Evolutionary conservation across 768 basidiomycete genomes (phyloP), one percentile per base, ranked within the genome.

Genomic region (Serpula lacrymans): DNA sequence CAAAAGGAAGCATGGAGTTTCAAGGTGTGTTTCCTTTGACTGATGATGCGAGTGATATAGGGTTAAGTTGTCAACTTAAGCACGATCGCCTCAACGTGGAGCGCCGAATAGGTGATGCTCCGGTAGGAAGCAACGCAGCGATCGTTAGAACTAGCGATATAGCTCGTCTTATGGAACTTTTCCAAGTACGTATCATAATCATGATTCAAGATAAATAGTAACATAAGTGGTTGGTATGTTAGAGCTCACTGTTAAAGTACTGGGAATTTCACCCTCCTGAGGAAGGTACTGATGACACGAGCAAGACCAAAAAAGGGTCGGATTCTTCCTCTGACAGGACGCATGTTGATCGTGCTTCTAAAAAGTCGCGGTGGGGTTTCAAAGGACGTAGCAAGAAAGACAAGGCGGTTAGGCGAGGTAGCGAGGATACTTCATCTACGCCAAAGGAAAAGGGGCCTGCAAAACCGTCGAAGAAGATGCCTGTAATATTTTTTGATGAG

Each of bases 401-500:
- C 11, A 54, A 51, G 21, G 55, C 57, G 5, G 55, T 54, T n/a
- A 20, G 37, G 56, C 66, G 47, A 41, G 50, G 31, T 42, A 68
- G 48, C 59, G 53, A 48, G 13, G 56, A 59, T 38, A 37, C 55
- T 47, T 60, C 60, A n/a, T 64, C 62, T 28, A 53, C 51, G 20
- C 25, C 37, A 2, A 42, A 38, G 28, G 62, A 55, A 36, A 55
- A 59, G 40, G 59, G 59, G 4, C 46, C 55, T 13, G 69, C 61
- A 40, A 69, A 63, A 42, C 64, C 60, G 10, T 30, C 46, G 43
- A 91, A 90, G 69, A 83, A 78, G 62, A 77, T 84, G 55, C 86
- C 86, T 1, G 84, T 86, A 10, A 73, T 91, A 42, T 85, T 91
- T 56, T 78, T 92, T 45, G 89, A 92, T 47, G 89, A 92, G 57